Evolutionary conservation across 1,284 basidiomycete genomes (phyloP), one percentile per base, ranked within the genome.

Genomic region (Fistulina hepatica): DNA sequence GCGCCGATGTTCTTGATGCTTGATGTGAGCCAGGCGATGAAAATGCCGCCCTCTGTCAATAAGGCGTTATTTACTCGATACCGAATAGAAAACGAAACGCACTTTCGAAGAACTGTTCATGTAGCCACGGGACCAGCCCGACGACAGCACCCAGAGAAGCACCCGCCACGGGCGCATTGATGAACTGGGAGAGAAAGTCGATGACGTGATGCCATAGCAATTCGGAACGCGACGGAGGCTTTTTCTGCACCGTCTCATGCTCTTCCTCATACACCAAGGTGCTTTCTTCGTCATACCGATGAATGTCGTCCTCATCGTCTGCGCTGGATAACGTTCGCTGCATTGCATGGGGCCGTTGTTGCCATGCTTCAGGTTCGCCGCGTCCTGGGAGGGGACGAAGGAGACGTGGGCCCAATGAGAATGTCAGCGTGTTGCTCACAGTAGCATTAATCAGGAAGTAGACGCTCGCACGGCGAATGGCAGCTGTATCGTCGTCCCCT

Each of bases 381-480:
- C 28, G 10, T 31, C 28, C 10, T 31, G 28, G 4, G 28, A 19
- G 28, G 15, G 33, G 13, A 8, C n/a, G 17, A 7, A 49, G 34
- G 12, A 48, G 42, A 4, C 23, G 23, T 28, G 45, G 48, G 2
- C 48, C 45, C 25, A 49, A 28, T 11, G 40, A 32, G 21, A 49
- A 49, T 4, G 44, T 45, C 1, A 45, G 27, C 5, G 40, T 36
- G 26, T 47, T 49, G 7, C 44, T 42, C 11, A 49, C 39, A 16
- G 45, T 27, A n/a, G 45, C 44, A 28, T 49, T 49, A 19, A 49
- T 37, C 25, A 49, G 33, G 20, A 49, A 44, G 31, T 47, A 49
- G n/a, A 36, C 40, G 21, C 36, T 36, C 3, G 44, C 46, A 16
- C 48, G 44, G 7, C 37, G 25, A 9, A 45, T 22, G 4, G 41